Evolutionary conservation across 495 filamentous ascomycete genomes (phyloP).

Genomic region (Achaetomiella virescens): DNA sequence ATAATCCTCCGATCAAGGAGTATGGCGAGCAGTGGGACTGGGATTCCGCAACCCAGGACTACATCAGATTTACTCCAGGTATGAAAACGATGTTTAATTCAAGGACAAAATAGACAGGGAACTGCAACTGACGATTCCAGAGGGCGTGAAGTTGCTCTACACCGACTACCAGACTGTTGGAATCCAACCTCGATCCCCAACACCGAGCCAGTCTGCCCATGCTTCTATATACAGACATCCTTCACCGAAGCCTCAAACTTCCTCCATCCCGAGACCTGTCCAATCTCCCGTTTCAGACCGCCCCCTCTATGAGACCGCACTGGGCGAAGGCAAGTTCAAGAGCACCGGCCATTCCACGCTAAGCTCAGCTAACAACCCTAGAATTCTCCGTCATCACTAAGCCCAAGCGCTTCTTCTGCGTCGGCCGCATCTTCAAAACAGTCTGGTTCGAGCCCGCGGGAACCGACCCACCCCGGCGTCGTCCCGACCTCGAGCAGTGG

Average conservation of each 20-base stretch:
- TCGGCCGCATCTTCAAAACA: slow-evolving; percentile 31
- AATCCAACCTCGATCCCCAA: neutral
- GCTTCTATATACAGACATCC: too few relatives aligned
- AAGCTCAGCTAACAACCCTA: neutral
- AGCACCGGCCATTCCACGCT: neutral
- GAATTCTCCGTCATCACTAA: slow-evolving; percentile 25
- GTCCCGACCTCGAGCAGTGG: neutral
- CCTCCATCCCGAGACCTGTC: neutral
- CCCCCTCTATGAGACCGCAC: neutral
- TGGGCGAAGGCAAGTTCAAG: too few relatives aligned
- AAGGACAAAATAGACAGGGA: neutral
- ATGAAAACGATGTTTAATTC: neutral
- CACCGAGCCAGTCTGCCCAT: too few relatives aligned
- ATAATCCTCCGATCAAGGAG: neutral
- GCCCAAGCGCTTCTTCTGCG: slow-evolving; percentile 38
- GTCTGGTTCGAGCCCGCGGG: slow-evolving; percentile 30
- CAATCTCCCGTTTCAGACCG: too few relatives aligned
- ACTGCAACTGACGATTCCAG: neutral
- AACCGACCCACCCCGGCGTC: neutral
- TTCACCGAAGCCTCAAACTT: too few relatives aligned
- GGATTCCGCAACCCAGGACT: slow-evolving; percentile 1
- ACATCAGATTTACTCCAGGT: neutral
- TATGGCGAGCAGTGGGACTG: slow-evolving; percentile 17
- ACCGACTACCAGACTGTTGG: slow-evolving; percentile 5
- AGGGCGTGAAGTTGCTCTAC: slow-evolving; percentile 7